Conservation (phyloP, 371 early-diverging fungal genomes). For the Rhizopus sp. region DNA sequence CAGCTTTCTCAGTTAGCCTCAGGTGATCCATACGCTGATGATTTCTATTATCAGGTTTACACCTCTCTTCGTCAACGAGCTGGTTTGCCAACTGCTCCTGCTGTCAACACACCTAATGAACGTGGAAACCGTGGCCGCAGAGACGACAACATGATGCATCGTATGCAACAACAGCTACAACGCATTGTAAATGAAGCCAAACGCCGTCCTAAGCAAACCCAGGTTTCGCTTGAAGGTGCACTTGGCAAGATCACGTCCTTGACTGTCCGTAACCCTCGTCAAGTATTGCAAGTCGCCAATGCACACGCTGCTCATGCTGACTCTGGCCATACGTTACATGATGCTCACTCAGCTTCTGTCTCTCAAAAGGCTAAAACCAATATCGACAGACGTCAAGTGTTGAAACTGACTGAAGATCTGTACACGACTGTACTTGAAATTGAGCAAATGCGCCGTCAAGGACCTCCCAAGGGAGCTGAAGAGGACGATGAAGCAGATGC, state of each 20-base stretch:
- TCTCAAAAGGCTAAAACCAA: not conserved
- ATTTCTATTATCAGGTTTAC: conserved; percentile 94
- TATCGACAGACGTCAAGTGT: conserved; percentile 58
- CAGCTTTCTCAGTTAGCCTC: conserved; percentile 92
- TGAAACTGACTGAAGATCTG: conserved; percentile 78
- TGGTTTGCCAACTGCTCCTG: conserved; percentile 33
- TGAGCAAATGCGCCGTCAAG: conserved; percentile 81
- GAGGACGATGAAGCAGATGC: conserved; percentile 53
- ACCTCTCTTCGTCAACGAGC: conserved; percentile 70
- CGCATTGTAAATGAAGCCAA: conserved; percentile 90
- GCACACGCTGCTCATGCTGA: conserved; percentile 1
- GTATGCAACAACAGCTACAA: conserved; percentile 93
- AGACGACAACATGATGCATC: conserved; percentile 61
- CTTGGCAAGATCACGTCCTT: conserved; percentile 90
- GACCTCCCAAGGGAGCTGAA: conserved; percentile 50
- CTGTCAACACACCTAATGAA: conserved; percentile 7
- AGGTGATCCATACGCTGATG: conserved; percentile 88
- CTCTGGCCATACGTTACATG: not conserved
- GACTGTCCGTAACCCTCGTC: conserved; percentile 88
- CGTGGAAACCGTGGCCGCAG: conserved; percentile 37
- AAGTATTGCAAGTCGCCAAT: conserved; percentile 73
- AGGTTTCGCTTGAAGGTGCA: conserved; percentile 92
- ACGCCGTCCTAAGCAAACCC: conserved; percentile 79
- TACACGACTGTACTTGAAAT: conserved; percentile 75
- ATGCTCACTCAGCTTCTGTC: not conserved